Base-by-base conservation (phyloP, 305 asterid genomes). In the Fraxinus paxiana region DNA sequence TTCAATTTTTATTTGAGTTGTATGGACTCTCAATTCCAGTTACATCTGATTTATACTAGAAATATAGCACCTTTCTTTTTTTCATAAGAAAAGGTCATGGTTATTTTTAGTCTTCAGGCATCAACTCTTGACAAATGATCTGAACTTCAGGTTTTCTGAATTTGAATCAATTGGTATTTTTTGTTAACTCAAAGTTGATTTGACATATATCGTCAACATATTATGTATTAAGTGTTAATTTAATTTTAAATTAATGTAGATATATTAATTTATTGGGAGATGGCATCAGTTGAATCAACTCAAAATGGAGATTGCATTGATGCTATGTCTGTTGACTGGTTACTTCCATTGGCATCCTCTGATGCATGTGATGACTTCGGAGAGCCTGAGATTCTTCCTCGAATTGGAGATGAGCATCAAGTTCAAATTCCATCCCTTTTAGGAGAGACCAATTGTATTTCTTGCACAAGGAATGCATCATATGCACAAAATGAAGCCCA, bases 401-500 rank as follows among this genome's bases (percentile, higher is more conserved):
- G 97, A 67, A 76, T 87, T 35, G 98, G 98, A 59, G 90, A 89
- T 65, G 85, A 87, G 56, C 91, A 82, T 83, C 98, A 93, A 85
- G 92, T 75, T 38, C 86, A 89, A 83, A 86, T 91, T 81, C 96
- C 94, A 20, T 79, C 80, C 78, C 69, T 69, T 24, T 51, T 79
- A 74, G 22, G 46, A 54, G 69, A 80, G 79, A 78, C 83, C 2
- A 79, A 77, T 34, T 71, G 31, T 70, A 3, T 70, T 43, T 63
- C 82, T 17, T 73, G 75, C 76, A 18, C 79, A 37, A 76, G 70
- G 37, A 83, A 63, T 59, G 77, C 61, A 26, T 75, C 61, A 17
- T 61, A 59, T 5, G 37, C 56, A 20, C 76, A 80, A 54, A 83
- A 54, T 63, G 71, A 41, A 13, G 72, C 78, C 61, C 54, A 70